Conservation (phyloP, 2,329 filamentous ascomycete genomes). For the Fusarium brevicatenulatum region DNA sequence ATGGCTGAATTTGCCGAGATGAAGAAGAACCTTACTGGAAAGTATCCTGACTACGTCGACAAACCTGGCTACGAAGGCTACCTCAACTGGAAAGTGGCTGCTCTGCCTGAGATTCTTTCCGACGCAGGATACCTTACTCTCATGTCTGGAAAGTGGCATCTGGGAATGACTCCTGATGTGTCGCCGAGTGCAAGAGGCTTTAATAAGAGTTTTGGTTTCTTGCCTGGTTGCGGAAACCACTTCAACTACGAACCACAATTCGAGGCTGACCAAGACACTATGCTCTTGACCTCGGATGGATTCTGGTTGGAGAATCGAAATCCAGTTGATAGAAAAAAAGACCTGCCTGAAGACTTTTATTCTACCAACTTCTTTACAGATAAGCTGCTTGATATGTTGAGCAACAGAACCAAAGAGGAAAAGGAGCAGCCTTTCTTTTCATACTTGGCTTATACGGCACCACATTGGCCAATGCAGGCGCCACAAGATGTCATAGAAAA, state of each 20-base stretch:
- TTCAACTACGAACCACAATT: slow-evolving; percentile 61
- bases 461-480: slow-evolving; percentile 18
- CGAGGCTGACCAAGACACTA: slow-evolving; percentile 57
- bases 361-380: slow-evolving; percentile 62
- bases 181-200: slow-evolving; percentile 51
- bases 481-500: slow-evolving; percentile 2
- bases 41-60: slow-evolving; percentile 6
- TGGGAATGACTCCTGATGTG: slow-evolving; percentile 47
- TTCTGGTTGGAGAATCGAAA: slow-evolving; percentile 55
- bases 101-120: slow-evolving; percentile 43
- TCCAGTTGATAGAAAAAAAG: slow-evolving; percentile 51
- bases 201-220: slow-evolving; percentile 52
- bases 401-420: slow-evolving; percentile 48
- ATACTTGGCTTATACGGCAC: slow-evolving; percentile 2
- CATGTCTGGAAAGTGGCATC: slow-evolving; percentile 49
- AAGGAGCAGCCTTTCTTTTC: slow-evolving; percentile 14
- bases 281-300: slow-evolving; percentile 43
- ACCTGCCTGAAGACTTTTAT: slow-evolving; percentile 61
- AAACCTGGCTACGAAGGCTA: slow-evolving; percentile 48
- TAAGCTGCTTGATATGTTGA: slow-evolving; percentile 60
- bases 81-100: slow-evolving; percentile 45
- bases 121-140: slow-evolving; percentile 48
- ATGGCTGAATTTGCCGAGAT: slow-evolving; percentile 54
- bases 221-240: slow-evolving; percentile 60
- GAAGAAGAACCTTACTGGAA: neutral